Base-by-base conservation (phyloP, 1,284 basidiomycete genomes). In the Mycena citricolor region DNA sequence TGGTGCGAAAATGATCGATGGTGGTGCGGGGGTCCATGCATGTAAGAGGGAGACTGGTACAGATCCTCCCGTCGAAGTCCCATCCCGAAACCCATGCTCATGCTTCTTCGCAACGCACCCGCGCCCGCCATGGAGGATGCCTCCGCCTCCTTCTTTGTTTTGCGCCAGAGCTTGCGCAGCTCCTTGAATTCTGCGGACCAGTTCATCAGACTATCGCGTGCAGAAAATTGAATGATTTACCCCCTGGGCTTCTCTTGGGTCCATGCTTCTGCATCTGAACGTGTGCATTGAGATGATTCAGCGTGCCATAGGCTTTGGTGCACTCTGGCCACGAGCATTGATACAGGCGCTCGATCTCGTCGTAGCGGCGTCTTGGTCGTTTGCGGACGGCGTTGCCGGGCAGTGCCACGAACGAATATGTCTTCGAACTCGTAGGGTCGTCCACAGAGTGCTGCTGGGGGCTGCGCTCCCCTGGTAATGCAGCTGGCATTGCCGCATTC, bases 211-310 rank as follows among this genome's bases (percentile, higher is more conserved):
- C 26, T 29, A 10, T 29, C 26, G 10, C 26, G 26, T 29, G 10
- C 26, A 33, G 35, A 19, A 17, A 26, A 22, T 44, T 37, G 31
- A 23, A 34, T 44, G 21, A 71, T 81, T 63, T 58, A 92, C 90
- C 89, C 51, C 77, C 79, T 7, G 92, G 91, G 61, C 78, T 86
- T 39, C 91, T 79, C 66, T 92, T 94, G 13, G 71, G 44, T 30
- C 91, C 91, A 60, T 94, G 91, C 66, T 89, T 90, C 65, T 94
- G 92, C 89, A 94, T 93, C 17, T 82, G 86, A 52, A 94, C 89
- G 63, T 94, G 91, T 14, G 91, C 90, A 61, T 94, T 94, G 51
- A 94, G 75, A 63, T 94, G 91, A 64, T 94, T 94, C 32, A 94
- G 74, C 5, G 90, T 93, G 16, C 90, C 90, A 59, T 93, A 92